Percentiles rank a stretch among this genome's conserved stretches.
Evolutionary conservation across 331 rosid species (phyloP).

Genomic region (Malus hybrid): DNA sequence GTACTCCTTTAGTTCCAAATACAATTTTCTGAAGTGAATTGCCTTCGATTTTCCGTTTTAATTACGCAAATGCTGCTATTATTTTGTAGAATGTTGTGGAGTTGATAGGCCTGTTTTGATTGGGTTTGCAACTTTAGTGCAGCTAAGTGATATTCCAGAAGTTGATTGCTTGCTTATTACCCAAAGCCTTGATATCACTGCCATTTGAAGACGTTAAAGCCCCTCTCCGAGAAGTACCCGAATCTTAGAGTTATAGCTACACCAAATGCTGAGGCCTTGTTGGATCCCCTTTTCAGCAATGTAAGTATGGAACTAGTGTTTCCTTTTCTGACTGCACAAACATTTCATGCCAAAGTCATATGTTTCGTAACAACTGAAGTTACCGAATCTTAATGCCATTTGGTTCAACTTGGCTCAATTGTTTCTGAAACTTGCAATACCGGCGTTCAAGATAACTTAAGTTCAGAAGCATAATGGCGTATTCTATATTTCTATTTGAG

Average conservation of each 20-base stretch:
- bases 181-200: constrained; percentile 94
- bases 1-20: constrained; percentile 23
- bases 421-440: neutral
- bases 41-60: neutral
- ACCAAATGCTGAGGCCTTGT: constrained; percentile 64
- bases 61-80: constrained; percentile 4
- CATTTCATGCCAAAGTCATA: neutral
- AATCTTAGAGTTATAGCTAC: constrained; percentile 68
- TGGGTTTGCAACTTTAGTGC: constrained; percentile 34
- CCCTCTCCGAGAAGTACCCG: constrained; percentile 61
- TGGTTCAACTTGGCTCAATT: constrained; percentile 2
- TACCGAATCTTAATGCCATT: neutral
- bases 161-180: constrained; percentile 74
- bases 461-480: neutral
- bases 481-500: neutral
- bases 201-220: constrained; percentile 82
- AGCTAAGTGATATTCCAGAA: constrained; percentile 87
- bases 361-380: neutral
- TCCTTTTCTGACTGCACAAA: neutral
- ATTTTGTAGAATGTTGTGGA: neutral
- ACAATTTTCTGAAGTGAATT: neutral
- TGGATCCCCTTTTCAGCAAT: constrained; percentile 81
- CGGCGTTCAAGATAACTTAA: neutral
- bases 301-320: constrained; percentile 32
- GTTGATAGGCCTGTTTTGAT: constrained; percentile 24